Conservation (phyloP, 345 rosid species). For the Alliaria petiolata region DNA sequence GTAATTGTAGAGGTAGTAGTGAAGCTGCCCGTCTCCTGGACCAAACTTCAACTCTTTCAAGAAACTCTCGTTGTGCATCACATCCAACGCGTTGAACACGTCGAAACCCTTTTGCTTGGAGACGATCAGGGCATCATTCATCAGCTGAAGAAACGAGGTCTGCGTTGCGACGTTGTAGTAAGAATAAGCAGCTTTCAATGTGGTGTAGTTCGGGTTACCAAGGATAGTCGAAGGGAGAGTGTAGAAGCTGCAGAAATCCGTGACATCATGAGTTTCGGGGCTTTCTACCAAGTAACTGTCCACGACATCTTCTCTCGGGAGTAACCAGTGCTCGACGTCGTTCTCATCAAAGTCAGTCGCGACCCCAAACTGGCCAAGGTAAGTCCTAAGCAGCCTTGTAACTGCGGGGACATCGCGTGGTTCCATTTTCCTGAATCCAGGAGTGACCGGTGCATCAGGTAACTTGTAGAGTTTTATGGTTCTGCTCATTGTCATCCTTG, state of each 20-base stretch:
- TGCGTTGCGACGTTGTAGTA: conserved; percentile 82
- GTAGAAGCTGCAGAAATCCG: conserved; percentile 96
- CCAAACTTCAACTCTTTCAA: conserved; percentile 89
- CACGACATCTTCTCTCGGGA: conserved; percentile 69
- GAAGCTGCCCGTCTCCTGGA: conserved; percentile 94
- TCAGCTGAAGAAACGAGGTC: conserved; percentile 85
- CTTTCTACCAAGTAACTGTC: conserved; percentile 86
- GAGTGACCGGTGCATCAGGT: conserved; percentile 69
- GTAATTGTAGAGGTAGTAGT: conserved; percentile 83
- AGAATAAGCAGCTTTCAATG: conserved; percentile 89
- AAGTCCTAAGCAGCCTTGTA: conserved; percentile 66
- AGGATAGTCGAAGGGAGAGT: conserved; percentile 92
- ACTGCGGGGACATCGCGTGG: conserved; percentile 84
- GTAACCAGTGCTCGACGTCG: conserved; percentile 94
- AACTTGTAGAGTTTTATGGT: conserved; percentile 84
- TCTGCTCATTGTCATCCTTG: conserved; percentile 97
- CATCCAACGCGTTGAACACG: conserved; percentile 85
- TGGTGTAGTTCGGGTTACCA: conserved; percentile 69
- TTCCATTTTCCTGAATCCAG: conserved; percentile 91
- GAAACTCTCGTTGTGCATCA: conserved; percentile 91
- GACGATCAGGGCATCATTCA: conserved; percentile 78
- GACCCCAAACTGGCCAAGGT: conserved; percentile 67
- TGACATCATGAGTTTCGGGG: conserved; percentile 77
- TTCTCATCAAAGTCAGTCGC: conserved; percentile 85
- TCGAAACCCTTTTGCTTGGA: conserved; percentile 86